Base-by-base conservation (phyloP, 139 green algal species). In the Chlamydomonas sp. region DNA sequence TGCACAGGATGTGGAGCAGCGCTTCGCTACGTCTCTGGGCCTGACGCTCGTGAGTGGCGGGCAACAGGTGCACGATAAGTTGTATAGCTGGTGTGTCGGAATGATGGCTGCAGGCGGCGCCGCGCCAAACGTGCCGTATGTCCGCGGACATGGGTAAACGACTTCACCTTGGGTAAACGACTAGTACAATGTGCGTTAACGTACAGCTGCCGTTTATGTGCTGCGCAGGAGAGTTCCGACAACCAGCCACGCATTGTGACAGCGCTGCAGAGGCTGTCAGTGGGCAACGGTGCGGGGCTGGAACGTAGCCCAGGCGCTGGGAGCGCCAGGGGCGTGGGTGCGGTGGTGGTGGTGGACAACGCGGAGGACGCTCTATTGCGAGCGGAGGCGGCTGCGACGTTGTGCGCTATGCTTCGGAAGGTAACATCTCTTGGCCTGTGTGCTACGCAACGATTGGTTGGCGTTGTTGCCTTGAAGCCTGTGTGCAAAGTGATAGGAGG, bases 261-360 rank as follows among this genome's bases (percentile, higher is more conserved):
- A 8, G 75, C 75, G 3, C 4, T 63, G 3, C 10, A 12, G 75
- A 4, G 57, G 17, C 6, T 79, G 75, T 12, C 67, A 15, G 67
- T 15, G 67, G 61, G 15, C 12, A 49, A 49, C 31, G 31, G 31
- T 49, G 31, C 31, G 31, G 31, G 31, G 31, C 31, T 49, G 63
- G 16, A 63, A 7, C 6, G 63, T n/a, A 76, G 61, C 8, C 61
- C 58, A 62, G 79, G 61, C n/a, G 7, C 7, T 4, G 20, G 63
- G 69, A 63, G 16, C 63, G n/a, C 71, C 5, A 10, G 49, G 79
- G 5, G 18, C 9, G 4, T 57, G 5, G 17, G 60, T 58, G 20
- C 16, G 79, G 49, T 85, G 80, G 9, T 85, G 66, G 20, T 76
- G 17, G 67, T 78, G 80, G 80, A 85, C 31, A 86, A 83, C 20